phyloP scores from a whole-genome alignment of 2,329 filamentous ascomycete genomes.

The Plectosphaerella plurivora region DNA sequence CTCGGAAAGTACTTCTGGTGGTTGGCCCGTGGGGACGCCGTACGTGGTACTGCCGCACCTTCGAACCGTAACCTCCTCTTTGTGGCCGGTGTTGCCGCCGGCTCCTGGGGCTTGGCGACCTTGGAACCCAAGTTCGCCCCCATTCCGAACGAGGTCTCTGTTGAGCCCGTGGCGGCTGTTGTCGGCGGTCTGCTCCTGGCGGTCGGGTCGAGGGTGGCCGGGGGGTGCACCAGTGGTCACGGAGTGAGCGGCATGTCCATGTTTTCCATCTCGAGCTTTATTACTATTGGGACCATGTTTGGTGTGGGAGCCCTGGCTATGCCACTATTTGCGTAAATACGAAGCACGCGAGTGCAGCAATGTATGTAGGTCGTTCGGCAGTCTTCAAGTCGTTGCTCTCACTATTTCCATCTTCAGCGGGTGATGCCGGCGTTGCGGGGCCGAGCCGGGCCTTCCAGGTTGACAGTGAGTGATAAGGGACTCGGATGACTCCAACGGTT shows the following conservation, averaged over 20 bases:
- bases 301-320: slow-evolving; percentile 34
- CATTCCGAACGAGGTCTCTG: slow-evolving; percentile 17
- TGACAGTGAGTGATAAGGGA: too few relatives aligned
- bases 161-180: slow-evolving; percentile 34
- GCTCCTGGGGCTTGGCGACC: slow-evolving; percentile 35
- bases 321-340: slow-evolving; percentile 12
- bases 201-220: slow-evolving; percentile 57
- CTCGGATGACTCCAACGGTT: too few relatives aligned
- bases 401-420: too few relatives aligned
- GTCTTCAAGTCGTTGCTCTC: too few relatives aligned
- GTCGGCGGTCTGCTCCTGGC: slow-evolving; percentile 54
- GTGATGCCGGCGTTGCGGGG: too few relatives aligned
- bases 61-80: slow-evolving; percentile 45
- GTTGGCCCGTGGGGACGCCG: slow-evolving; percentile 22
- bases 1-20: slow-evolving; percentile 50
- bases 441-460: too few relatives aligned
- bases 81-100: slow-evolving; percentile 43
- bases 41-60: slow-evolving; percentile 21
- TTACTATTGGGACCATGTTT: slow-evolving; percentile 58
- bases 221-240: slow-evolving; percentile 66
- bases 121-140: slow-evolving; percentile 23
- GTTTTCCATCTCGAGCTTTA: slow-evolving; percentile 55
- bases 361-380: too few relatives aligned
- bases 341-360: neutral
- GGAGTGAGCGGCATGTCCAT: slow-evolving; percentile 64